phyloP scores from a whole-genome alignment of 306 rosid genomes.

The Trifolium subterraneum region DNA sequence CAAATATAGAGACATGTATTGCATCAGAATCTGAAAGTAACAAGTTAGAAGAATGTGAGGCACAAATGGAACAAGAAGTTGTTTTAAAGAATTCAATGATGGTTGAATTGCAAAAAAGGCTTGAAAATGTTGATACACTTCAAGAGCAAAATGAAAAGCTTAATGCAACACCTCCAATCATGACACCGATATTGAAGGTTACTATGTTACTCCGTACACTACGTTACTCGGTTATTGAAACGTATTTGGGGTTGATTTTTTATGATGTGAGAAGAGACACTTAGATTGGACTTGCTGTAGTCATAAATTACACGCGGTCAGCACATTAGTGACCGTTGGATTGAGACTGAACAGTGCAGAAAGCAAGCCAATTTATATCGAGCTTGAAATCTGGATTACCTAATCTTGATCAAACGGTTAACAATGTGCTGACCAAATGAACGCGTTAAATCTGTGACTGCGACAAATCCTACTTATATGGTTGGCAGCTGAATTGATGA shows the following conservation, averaged over 20 bases:
- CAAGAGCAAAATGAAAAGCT: constrained; percentile 48
- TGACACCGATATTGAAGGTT: constrained; percentile 60
- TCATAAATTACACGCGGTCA: background rate
- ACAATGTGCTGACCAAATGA: background rate
- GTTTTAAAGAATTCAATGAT: constrained; percentile 41
- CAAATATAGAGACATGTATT: constrained; percentile 40
- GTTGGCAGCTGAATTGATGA: background rate
- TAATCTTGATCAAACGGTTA: background rate
- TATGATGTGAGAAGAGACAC: background rate
- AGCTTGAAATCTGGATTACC: background rate
- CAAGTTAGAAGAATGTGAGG: constrained; percentile 46
- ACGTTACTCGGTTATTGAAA: no score
- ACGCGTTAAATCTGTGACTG: background rate
- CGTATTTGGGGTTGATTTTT: background rate
- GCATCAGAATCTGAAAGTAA: constrained; percentile 40
- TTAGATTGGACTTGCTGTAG: background rate
- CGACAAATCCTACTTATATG: background rate
- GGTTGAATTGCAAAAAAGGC: constrained; percentile 52
- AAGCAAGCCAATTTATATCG: background rate
- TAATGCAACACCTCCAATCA: constrained; percentile 47
- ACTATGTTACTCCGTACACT: no score
- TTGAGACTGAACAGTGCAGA: background rate
- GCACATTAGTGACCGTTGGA: background rate
- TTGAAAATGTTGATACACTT: constrained; percentile 41
- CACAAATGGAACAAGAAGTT: constrained; percentile 38